Base-by-base conservation (phyloP, 768 basidiomycete genomes). In the Erythrobasidium yunnanense region DNA sequence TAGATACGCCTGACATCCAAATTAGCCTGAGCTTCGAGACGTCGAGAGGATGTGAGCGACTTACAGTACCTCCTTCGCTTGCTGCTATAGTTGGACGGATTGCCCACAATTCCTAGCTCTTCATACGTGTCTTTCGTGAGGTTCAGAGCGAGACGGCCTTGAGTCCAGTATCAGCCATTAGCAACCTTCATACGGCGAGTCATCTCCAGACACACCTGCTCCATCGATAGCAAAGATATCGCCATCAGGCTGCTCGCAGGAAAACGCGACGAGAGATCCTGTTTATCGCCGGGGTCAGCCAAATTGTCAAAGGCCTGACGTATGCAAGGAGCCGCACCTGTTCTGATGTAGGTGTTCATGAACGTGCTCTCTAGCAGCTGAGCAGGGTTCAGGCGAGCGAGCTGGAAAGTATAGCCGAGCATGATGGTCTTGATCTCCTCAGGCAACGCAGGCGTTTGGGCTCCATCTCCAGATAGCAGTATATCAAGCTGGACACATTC, bases 331-430 rank as follows among this genome's bases (percentile, higher is more conserved):
- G 15, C 15, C 22, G 42, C 15, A 46, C 45, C 45, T 8, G 33
- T 29, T 22, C 60, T 46, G 4, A 63, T 51, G 47, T 63, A 63
- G 22, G 22, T 51, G 27, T 51, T 27, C 60, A 63, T 63, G 27
- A 63, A 63, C 5, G 22, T 7, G 5, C 47, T 20, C n/a, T 29
- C 20, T 22, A 63, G 60, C 13, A 63, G 22, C 22, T 30, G 27
- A n/a, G 60, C 22, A 17, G 47, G 45, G 27, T 63, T 35, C 13
- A 63, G 42, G 52, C 46, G 27, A 2, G 60, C 60, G 49, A 50
- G 27, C 38, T 46, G 49, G 27, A 50, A 63, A 8, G 60, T 63
- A 51, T 33, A 23, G 27, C 33, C 7, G 17, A 32, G 22, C n/a
- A 49, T 30, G 25, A 63, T 7, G 13, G 22, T 25, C 27, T 32